Base-by-base conservation (phyloP, 345 rosid genomes). In the Arabis hirsuta region DNA sequence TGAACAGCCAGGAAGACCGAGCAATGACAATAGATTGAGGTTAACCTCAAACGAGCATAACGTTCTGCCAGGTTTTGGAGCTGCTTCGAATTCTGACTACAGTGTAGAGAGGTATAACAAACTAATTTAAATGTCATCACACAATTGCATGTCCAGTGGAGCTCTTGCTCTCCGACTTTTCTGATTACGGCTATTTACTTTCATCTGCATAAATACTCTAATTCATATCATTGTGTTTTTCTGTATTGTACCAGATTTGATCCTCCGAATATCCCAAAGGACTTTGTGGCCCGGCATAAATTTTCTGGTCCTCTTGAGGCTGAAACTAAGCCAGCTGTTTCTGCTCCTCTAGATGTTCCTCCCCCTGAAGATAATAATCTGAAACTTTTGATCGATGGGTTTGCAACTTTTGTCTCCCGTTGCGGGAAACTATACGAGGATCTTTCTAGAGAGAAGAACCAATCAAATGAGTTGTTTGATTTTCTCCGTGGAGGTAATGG, bases 341-440 rank as follows among this genome's bases (percentile, higher is more conserved):
- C 92, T 53, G 79, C 87, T 56, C 97, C 96, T 1, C 84, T 81
- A 10, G 94, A 87, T 67, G 87, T 84, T 81, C 78, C 88, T 72
- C 89, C 92, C 46, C 98, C 99, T 2, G 84, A 79, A 76, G 94
- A 95, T 72, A 83, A 65, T 76, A 86, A 83, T 83, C 56, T 84
- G 75, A 91, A 84, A 83, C 68, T 91, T 76, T 74, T 95, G 71
- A 90, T 95, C 59, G 93, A 91, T 55, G 98, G 98, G 56, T 90
- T 91, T 78, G 99, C 97, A 51, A 83, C 90, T 66, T 86, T 95
- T 73, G 99, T 95, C 57, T 93, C 94, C 72, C 91, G 92, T 64
- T 95, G 96, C 45, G 98, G 99, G 68, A 91, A 90, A 81, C 67
- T 91, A 26, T 95, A 84, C 71, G 99, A 95, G 82, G 99, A 95